Base-by-base conservation (phyloP, 164 flowering plant species). In the Platanus orientalis region DNA sequence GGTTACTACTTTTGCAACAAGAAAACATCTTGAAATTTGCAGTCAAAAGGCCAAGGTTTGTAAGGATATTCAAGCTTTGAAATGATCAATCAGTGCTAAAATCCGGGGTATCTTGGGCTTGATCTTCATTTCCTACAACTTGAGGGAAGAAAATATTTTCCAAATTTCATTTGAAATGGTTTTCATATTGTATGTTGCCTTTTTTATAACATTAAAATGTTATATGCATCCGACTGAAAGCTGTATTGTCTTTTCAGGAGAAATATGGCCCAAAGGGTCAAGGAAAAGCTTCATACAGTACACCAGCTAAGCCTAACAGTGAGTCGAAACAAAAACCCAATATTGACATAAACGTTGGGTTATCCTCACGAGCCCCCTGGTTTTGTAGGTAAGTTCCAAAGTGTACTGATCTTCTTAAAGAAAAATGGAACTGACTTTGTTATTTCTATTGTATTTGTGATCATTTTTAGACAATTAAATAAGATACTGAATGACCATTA, bases 241-340 rank as follows among this genome's bases (percentile, higher is more conserved):
- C 5, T 16, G 4, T 45, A 17, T 19, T 16, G 49, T 64, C 4
- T 67, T 61, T 72, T 63, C 79, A 94, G 98, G 98, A 94, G 72
- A 94, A 91, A 67, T 94, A 94, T 80, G 99, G 99, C 63, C 96
- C 97, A 17, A 94, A 94, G 69, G 93, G 95, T 36, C 85, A 81
- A 75, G 84, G 51, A 4, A 87, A 87, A 65, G 71, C 83, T 71
- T 27, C 73, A 3, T 80, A 73, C 75, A 80, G 70, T 25, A 58
- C 75, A 26, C 67, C 80, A 51, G 74, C 84, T 14, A 87, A 83
- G 69, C 45, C 83, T 25, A 84, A 75, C 48, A 73, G 63, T 63
- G 79, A 77, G 14, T 30, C 83, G 7, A 89, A 86, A 75, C 79
- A 69, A 57, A 75, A 79, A 65, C 77, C 86, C 5, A 93, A 89